Evolutionary conservation across 2,329 filamentous ascomycete species (phyloP).

Genomic region (Conoideocrella luteorostrata): DNA sequence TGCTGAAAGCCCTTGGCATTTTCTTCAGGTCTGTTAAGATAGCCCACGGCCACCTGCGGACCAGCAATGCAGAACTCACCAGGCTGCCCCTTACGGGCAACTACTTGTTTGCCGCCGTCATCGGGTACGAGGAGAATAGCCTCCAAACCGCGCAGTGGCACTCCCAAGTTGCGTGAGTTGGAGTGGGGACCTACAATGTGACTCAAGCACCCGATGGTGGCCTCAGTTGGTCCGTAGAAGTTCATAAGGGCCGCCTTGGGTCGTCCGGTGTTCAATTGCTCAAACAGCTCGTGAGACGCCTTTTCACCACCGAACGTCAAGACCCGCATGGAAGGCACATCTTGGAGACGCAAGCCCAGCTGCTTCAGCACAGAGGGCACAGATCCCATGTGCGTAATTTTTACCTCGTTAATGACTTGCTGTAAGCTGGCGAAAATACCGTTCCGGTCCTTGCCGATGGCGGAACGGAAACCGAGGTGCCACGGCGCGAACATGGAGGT

Average conservation of each 20-base stretch:
- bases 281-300: conserved; percentile 58
- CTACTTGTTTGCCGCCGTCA: conserved; percentile 5
- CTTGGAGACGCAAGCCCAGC: conserved; percentile 42
- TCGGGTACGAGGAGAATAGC: conserved; percentile 12
- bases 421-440: conserved; percentile 23
- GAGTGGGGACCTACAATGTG: conserved; percentile 9
- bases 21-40: conserved; percentile 26
- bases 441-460: conserved; percentile 4
- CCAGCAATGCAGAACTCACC: conserved; percentile 41
- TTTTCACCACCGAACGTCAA: conserved; percentile 62
- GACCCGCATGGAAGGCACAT: conserved; percentile 55
- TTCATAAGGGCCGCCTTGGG: conserved; percentile 20
- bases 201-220: conserved; percentile 50
- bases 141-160: conserved; percentile 12
- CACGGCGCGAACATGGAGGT: conserved; percentile 16
- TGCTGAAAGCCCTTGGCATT: conserved; percentile 10
- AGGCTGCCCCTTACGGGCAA: conserved; percentile 16
- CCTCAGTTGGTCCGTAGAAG: conserved; percentile 55
- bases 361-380: conserved; percentile 57
- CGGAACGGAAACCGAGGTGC: conserved; percentile 2
- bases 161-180: conserved; percentile 15
- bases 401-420: conserved; percentile 39
- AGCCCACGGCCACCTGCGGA: conserved; percentile 36
- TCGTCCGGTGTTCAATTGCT: conserved; percentile 19
- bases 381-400: conserved; percentile 58